Evolutionary conservation across 1,139 yeast species (phyloP).

Genomic region (Yamadazyma friedrichii): DNA sequence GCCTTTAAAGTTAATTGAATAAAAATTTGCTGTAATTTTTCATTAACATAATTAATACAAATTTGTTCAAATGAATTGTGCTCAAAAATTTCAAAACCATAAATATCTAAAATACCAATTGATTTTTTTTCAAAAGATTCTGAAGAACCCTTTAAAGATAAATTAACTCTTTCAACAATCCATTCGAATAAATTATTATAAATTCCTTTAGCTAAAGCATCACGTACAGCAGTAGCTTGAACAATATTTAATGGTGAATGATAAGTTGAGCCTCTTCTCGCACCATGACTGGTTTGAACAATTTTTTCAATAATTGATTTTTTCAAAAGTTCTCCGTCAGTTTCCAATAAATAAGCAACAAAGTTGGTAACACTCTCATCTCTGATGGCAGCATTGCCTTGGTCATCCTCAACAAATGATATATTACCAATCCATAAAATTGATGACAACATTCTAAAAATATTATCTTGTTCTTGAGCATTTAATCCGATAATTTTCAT

Average conservation of each 20-base stretch:
- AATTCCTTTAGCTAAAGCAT: slow-evolving; percentile 92
- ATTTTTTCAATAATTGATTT: slow-evolving; percentile 76
- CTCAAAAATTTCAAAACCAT: slow-evolving; percentile 97
- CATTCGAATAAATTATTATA: slow-evolving; percentile 93
- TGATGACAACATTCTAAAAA: slow-evolving; percentile 80
- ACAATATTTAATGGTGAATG: slow-evolving; percentile 90
- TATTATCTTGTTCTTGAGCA: slow-evolving; percentile 83
- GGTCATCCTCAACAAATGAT: slow-evolving; percentile 80
- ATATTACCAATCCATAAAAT: slow-evolving; percentile 95
- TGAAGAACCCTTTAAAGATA: slow-evolving; percentile 48
- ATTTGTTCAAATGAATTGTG: slow-evolving; percentile 96
- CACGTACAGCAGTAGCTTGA: slow-evolving; percentile 93
- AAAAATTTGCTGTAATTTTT: slow-evolving; percentile 94
- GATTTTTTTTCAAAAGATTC: slow-evolving; percentile 50
- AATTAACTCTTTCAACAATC: slow-evolving; percentile 94
- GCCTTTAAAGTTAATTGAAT: slow-evolving; percentile 94
- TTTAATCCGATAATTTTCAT: slow-evolving; percentile 85
- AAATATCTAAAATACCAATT: slow-evolving; percentile 94
- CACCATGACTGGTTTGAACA: slow-evolving; percentile 87
- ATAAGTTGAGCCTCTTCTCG: slow-evolving; percentile 87
- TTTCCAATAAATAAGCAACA: slow-evolving; percentile 88
- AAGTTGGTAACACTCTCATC: slow-evolving; percentile 90
- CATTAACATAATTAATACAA: slow-evolving; percentile 96
- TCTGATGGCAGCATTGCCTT: slow-evolving; percentile 77
- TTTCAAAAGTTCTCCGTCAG: slow-evolving; percentile 64